Evolutionary conservation across 345 rosid species (phyloP).

Genomic region (Eucalyptus cloeziana): DNA sequence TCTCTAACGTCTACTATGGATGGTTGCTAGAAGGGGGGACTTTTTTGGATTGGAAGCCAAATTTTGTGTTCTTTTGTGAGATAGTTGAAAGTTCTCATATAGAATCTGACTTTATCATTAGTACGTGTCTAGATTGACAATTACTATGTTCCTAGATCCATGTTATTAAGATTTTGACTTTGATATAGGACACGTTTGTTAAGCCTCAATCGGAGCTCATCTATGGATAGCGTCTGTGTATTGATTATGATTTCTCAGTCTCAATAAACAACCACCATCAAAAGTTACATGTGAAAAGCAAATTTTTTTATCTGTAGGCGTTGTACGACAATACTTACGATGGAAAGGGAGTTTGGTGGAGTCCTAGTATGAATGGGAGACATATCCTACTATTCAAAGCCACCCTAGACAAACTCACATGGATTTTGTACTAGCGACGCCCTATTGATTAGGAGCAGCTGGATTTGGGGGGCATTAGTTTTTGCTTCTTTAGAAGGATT

Average conservation of each 20-base stretch:
- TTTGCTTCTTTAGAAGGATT: not conserved
- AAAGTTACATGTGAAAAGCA: no score
- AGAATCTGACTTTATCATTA: not conserved
- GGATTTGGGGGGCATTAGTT: not conserved
- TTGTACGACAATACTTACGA: rapidly evolving
- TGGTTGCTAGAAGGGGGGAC: not conserved
- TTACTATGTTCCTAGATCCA: not conserved
- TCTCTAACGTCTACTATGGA: not conserved
- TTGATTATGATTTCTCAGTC: not conserved
- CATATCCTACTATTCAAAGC: not conserved
- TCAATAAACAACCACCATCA: no score
- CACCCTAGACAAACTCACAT: not conserved
- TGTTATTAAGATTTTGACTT: not conserved
- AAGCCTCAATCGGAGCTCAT: not conserved
- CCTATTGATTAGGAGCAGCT: not conserved
- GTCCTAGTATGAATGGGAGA: not conserved
- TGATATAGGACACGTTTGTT: no score
- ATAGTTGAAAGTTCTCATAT: not conserved
- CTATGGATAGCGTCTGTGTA: not conserved
- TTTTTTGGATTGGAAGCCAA: not conserved
- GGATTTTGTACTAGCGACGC: not conserved
- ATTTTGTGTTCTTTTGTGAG: not conserved
- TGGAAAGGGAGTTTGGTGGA: not conserved
- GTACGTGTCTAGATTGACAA: not conserved
- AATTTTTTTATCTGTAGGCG: not conserved